Evolutionary conservation across 2,329 filamentous ascomycete species (phyloP), one percentile per base, ranked within the genome.

Genomic region (Arthrobotrys conoides): DNA sequence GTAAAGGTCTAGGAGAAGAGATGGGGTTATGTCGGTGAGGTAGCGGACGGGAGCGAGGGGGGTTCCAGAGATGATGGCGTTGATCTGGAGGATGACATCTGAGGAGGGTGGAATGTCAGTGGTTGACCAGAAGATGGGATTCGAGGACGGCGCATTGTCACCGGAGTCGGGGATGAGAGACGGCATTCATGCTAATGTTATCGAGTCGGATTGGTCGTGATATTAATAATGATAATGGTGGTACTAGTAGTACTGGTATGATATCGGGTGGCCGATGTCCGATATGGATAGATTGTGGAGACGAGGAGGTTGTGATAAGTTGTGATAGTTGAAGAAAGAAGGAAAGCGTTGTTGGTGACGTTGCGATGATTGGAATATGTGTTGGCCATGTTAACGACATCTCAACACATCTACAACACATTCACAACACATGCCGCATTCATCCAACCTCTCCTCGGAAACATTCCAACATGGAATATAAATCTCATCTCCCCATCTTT

Each of bases 71-170:
- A 79, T 66, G 68, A 79, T 70, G 65, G 71, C 30, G 51, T 79
- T 79, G 24, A 75, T 61, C 44, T 73, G 71, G n/a, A 66, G 41
- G 64, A 79, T 75, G 66, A 71, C 76, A 79, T 79, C 76, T 79
- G 44, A 41, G 38, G 44, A 51, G 16, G 38, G 9, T 6, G 48
- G 53, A 53, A 33, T 61, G 55, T 78, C 63, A 72, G 75, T 30
- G 20, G 30, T 33, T 18, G 63, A 20, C 44, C 46, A 24, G 20
- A 33, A 76, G 61, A 71, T 36, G 44, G 6, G 51, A 44, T 38
- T 65, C 9, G 41, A 27, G 20, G 61, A 8, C 14, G 59, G 33
- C 75, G 53, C 46, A 72, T 68, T 78, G 68, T 78, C 75, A 78
- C 63, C 63, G 55, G 67, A 72, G 51, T 69, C 71, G 68, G 75